A percentile compares a stretch with the other conserved stretches of the same genome.
Evolutionary conservation across 2,329 filamentous ascomycete species (phyloP).

Genomic region (Mycosphaerella sp.): DNA sequence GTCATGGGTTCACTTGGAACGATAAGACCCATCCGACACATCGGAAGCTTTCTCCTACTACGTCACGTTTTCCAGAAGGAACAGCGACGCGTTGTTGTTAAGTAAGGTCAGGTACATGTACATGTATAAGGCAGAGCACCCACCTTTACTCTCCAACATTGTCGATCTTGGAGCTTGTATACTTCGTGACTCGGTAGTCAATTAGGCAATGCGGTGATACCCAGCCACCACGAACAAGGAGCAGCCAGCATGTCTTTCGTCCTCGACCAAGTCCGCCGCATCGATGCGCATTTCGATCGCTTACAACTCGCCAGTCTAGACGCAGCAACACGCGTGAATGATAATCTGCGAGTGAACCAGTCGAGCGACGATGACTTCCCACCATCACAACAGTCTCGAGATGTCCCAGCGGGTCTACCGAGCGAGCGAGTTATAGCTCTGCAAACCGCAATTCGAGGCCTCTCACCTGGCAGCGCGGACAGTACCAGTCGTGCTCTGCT

Average conservation of each 20-base stretch:
- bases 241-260: slow-evolving; percentile 34
- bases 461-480: slow-evolving; percentile 26
- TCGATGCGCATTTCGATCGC: slow-evolving; percentile 54
- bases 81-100: background rate
- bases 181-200: background rate
- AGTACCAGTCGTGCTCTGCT: slow-evolving; percentile 20
- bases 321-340: slow-evolving; percentile 12
- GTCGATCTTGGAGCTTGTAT: background rate
- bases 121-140: too few relatives aligned
- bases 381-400: background rate
- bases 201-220: background rate
- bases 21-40: background rate
- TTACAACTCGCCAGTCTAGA: slow-evolving; percentile 44
- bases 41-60: background rate
- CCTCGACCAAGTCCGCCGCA: slow-evolving; percentile 47
- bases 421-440: slow-evolving; percentile 29
- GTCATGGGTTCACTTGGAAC: too few relatives aligned
- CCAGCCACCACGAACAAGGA: background rate
- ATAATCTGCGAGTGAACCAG: slow-evolving; percentile 6
- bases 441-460: slow-evolving; percentile 29
- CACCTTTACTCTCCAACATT: background rate
- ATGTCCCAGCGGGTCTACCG: slow-evolving; percentile 11
- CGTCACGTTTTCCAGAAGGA: background rate
- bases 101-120: too few relatives aligned
- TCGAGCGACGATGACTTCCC: background rate